Evolutionary conservation across 192 early-diverging fungal genomes (phyloP), one percentile per base, ranked within the genome.

Genomic region (Haplosporangium gracile): DNA sequence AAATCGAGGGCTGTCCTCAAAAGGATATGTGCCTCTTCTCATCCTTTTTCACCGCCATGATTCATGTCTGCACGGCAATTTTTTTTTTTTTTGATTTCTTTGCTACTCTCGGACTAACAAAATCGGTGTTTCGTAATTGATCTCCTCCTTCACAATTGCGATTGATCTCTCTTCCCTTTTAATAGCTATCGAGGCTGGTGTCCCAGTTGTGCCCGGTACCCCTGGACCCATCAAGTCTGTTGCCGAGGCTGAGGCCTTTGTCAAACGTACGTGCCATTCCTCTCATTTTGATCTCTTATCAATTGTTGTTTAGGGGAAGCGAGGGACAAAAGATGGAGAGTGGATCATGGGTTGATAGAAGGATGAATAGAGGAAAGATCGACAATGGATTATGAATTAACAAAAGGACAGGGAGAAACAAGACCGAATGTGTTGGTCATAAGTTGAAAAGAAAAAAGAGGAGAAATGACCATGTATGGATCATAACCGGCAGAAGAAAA

Each of bases 131-230:
- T 70, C 60, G 60, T 45, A 4, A 26, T 65, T 15, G 13, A 11
- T 10, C 2, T 29, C 15, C 29, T 24, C 13, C n/a, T 78, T 24
- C 20, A 43, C n/a, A 13, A 4, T 57, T 20, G 3, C 13, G 29
- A 32, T 3, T 11, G 43, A 45, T 45, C 13, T 11, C 13, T 36
- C 24, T 5, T 18, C 49, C 6, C 60, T 29, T 43, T 38, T 51
- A 76, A 65, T 77, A 95, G 94, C 97, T 43, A 95, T 94, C 55
- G 89, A 91, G 55, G 95, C 94, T 72, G 93, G 93, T 38, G 97
- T 98, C n/a, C 94, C 96, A 18, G 95, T 99, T 20, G 97, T 99
- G 26, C 98, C 97, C 47, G 98, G 98, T 72, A 95, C 96, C n/a
- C 93, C 94, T 76, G 97, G 97, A 18, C 95, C 97, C 15, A 92